These are phyloP conservation scores for Halteria grandinella DNA, from an alignment of 73 alveolate genomes.

Conservation along the genomic window DNA sequence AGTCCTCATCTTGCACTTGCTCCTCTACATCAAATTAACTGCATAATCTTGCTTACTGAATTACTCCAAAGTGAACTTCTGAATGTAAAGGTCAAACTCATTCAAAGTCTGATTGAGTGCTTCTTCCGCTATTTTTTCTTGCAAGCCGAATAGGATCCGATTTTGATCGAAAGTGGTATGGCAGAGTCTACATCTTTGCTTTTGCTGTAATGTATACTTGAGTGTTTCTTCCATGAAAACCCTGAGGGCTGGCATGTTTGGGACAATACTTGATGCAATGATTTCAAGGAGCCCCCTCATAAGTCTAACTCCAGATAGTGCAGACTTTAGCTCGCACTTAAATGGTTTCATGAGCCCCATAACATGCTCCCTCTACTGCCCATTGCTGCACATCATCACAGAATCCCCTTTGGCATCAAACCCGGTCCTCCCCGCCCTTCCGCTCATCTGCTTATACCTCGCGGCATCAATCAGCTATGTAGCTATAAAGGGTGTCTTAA, in stretches of 20 bases:
- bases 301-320: conserved; percentile 41
- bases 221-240: conserved; percentile 46
- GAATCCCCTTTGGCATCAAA: conserved; percentile 70
- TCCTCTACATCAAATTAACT: conserved; percentile 1
- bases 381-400: conserved; percentile 50
- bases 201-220: conserved; percentile 27
- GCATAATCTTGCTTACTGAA: conserved; percentile 15
- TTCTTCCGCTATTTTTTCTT: not conserved
- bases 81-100: not conserved
- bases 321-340: conserved; percentile 18
- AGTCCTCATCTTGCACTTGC: conserved; percentile 28
- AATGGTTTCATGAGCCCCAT: conserved; percentile 30
- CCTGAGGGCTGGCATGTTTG: conserved; percentile 38
- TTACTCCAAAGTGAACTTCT: not conserved
- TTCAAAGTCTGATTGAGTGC: not conserved
- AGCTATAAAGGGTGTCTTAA: conserved; percentile 73
- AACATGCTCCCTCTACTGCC: not conserved
- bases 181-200: conserved; percentile 26
- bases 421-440: conserved; percentile 89
- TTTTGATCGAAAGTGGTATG: not conserved
- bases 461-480: conserved; percentile 57
- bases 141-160: conserved; percentile 13
- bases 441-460: conserved; percentile 81
- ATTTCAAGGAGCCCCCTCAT: conserved; percentile 62
- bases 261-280: conserved; percentile 57